Evolutionary conservation across 257 asterid genomes (phyloP).

Genomic region (Gentiana macrophylla): DNA sequence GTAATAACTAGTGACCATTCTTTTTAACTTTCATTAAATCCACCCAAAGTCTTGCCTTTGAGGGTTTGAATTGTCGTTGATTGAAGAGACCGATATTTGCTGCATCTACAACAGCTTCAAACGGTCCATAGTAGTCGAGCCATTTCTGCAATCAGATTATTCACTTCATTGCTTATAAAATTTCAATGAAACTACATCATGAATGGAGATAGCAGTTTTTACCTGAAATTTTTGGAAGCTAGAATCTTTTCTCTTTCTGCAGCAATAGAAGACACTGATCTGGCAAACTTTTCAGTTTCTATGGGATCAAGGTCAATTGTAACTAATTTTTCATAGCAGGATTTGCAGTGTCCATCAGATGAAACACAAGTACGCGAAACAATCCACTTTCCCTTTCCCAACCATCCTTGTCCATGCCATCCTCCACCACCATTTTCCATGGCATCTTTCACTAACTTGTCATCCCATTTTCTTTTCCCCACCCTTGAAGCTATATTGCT

Average conservation of each 20-base stretch:
- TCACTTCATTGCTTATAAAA: constrained; percentile 13
- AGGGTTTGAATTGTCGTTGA: constrained; percentile 57
- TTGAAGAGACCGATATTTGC: constrained; percentile 77
- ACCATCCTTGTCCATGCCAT: constrained; percentile 91
- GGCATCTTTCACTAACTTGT: constrained; percentile 29
- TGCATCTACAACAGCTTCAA: constrained; percentile 83
- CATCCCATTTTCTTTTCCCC: constrained; percentile 70
- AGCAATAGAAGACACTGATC: constrained; percentile 71
- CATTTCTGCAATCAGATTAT: constrained; percentile 52
- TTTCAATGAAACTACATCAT: constrained; percentile 8
- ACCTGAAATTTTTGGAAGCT: constrained; percentile 83
- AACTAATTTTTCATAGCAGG: constrained; percentile 54
- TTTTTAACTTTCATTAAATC: constrained; percentile 2
- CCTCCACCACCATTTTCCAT: constrained; percentile 71
- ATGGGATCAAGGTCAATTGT: constrained; percentile 73
- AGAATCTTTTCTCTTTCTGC: constrained; percentile 47
- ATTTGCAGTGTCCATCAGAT: constrained; percentile 58
- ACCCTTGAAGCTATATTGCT: constrained; percentile 56
- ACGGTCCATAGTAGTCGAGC: constrained; percentile 83
- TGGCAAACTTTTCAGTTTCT: constrained; percentile 67
- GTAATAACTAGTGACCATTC: not conserved
- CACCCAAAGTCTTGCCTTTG: constrained; percentile 43
- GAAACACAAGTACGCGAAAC: constrained; percentile 37
- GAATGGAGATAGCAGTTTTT: constrained; percentile 9
- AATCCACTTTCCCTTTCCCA: constrained; percentile 74